Evolutionary conservation across 257 asterid species (phyloP).

Genomic region (Mentha longifolia): DNA sequence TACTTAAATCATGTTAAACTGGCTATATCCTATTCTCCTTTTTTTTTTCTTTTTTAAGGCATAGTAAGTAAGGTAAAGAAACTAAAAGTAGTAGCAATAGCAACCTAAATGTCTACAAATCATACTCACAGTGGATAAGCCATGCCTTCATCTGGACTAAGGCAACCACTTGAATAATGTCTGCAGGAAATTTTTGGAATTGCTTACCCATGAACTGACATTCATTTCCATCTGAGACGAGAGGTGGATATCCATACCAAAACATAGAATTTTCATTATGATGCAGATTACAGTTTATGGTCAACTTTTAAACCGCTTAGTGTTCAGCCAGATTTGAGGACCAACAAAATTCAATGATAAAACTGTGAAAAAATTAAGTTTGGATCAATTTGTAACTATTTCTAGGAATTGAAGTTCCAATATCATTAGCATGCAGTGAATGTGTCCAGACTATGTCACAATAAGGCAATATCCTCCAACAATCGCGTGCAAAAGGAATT

Average conservation of each 20-base stretch:
- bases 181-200: neutral
- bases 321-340: neutral
- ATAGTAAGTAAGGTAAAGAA: no score
- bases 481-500: neutral
- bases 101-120: neutral
- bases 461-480: neutral
- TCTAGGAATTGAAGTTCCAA: neutral
- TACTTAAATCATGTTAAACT: neutral
- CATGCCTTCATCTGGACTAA: neutral
- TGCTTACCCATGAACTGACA: constrained; percentile 6
- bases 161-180: neutral
- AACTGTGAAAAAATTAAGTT: neutral
- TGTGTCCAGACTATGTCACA: neutral
- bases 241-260: neutral
- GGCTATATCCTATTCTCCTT: neutral
- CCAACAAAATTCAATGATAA: neutral
- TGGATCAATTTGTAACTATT: neutral
- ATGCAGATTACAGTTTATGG: neutral
- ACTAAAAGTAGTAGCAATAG: neutral
- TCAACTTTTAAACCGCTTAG: neutral
- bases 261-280: neutral
- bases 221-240: neutral
- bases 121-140: neutral
- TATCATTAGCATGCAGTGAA: neutral
- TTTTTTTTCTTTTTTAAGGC: no score